Conservation (phyloP, 2,329 filamentous ascomycete genomes). For the Knoxdaviesia capensis region DNA sequence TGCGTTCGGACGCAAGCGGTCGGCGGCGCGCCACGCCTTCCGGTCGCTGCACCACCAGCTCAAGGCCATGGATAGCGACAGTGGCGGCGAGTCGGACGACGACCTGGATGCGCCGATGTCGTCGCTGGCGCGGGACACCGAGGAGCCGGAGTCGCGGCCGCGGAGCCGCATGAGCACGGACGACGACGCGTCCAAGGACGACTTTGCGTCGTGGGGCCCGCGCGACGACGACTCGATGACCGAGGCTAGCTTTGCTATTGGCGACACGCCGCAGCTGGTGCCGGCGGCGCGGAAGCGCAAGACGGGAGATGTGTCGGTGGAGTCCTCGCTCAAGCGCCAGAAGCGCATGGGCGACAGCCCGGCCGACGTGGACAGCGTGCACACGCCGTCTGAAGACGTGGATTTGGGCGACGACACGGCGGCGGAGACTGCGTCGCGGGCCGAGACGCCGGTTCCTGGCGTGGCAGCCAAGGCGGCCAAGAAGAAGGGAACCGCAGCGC, state of each 20-base stretch:
- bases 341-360: conserved; percentile 67
- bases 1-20: conserved; percentile 43
- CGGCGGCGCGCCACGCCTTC: conserved; percentile 37
- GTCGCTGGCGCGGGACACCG: conserved; percentile 53
- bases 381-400: conserved; percentile 23
- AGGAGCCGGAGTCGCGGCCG: conserved; percentile 67
- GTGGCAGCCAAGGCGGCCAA: conserved; percentile 27
- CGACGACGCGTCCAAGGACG: conserved; percentile 31
- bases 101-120: conserved; percentile 37
- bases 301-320: conserved; percentile 29
- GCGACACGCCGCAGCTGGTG: conserved; percentile 22
- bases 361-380: conserved; percentile 41
- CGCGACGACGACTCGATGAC: conserved; percentile 48
- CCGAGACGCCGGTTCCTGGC: conserved; percentile 23
- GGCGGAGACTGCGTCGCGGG: conserved; percentile 15
- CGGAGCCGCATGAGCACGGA: conserved; percentile 54
- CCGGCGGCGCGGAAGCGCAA: conserved; percentile 50
- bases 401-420: conserved; percentile 23
- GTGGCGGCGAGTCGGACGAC: conserved; percentile 63
- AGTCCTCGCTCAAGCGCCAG: conserved; percentile 55
- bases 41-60: conserved; percentile 56
- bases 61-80: conserved; percentile 26
- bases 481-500: conserved; percentile 19
- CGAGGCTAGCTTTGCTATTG: conserved; percentile 47
- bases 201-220: conserved; percentile 24